Percentiles rank a stretch among this genome's conserved stretches.
phyloP scores from a whole-genome alignment of 805 yeast species.

The Jamesozyma jinghongensis region DNA sequence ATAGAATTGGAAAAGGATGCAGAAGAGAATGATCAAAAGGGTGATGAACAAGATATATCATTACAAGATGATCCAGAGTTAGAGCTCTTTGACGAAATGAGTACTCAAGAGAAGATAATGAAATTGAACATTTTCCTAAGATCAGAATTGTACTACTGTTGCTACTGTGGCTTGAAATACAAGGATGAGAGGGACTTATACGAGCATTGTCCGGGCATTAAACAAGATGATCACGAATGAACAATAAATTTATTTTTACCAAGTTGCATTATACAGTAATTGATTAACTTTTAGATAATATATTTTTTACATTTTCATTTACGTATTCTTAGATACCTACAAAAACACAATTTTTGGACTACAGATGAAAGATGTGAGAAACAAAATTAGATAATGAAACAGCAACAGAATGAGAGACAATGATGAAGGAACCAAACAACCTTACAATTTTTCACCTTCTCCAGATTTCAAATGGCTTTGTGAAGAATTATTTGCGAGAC shows the following conservation, averaged over 20 bases:
- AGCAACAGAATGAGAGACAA: neutral
- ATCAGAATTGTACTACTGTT: slow-evolving; percentile 36
- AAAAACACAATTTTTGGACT: too few relatives aligned
- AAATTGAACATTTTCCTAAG: slow-evolving; percentile 35
- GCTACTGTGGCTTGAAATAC: slow-evolving; percentile 40
- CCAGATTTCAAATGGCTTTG: slow-evolving; percentile 34
- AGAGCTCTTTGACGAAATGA: slow-evolving; percentile 21
- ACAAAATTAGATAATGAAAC: too few relatives aligned
- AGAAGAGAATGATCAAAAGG: neutral
- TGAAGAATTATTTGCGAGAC: slow-evolving; percentile 24
- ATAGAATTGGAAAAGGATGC: slow-evolving; percentile 3
- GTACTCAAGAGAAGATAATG: slow-evolving; percentile 24
- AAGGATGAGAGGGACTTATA: slow-evolving; percentile 32
- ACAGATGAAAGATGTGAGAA: neutral
- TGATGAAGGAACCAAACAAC: slow-evolving; percentile 2
- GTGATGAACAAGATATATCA: neutral
- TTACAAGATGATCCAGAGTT: slow-evolving; percentile 26
- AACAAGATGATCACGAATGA: slow-evolving; percentile 36
- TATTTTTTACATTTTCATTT: too few relatives aligned
- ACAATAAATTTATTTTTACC: neutral
- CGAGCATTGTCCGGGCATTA: slow-evolving; percentile 41
- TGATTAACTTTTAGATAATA: neutral
- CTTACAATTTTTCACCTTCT: slow-evolving; percentile 27
- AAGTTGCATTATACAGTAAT: neutral
- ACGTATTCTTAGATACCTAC: too few relatives aligned